Evolutionary conservation across 23 red algal species (phyloP).

Genomic region (Cyanidiococcus yangmingshanensis): DNA sequence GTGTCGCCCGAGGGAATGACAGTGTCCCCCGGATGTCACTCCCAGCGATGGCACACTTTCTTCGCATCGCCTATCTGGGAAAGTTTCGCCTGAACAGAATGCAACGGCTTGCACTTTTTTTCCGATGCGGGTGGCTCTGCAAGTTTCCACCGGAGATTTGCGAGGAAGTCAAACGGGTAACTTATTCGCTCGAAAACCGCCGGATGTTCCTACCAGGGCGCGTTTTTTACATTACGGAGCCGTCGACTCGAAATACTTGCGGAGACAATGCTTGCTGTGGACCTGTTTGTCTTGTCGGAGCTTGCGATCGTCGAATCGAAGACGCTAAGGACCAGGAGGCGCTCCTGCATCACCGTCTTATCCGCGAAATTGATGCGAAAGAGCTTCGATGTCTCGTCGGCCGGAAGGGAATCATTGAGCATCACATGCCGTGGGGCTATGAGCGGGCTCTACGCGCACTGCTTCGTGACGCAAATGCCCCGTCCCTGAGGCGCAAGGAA

Average conservation of each 20-base stretch:
- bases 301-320: not conserved
- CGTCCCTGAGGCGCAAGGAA: not conserved
- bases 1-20: slow-evolving; percentile 21
- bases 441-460: not conserved
- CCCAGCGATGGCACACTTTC: slow-evolving; percentile 23
- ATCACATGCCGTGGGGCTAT: slow-evolving; percentile 19
- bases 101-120: not conserved
- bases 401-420: slow-evolving; percentile 7
- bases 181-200: slow-evolving; percentile 10
- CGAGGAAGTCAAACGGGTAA: not conserved
- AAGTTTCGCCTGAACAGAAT: slow-evolving; percentile 8
- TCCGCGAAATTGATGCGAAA: not conserved
- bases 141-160: slow-evolving; percentile 14
- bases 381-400: slow-evolving; percentile 12
- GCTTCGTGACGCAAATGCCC: slow-evolving; percentile 3
- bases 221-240: slow-evolving; percentile 6
- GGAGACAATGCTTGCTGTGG: slow-evolving; percentile 1
- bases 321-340: not conserved
- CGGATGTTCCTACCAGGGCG: slow-evolving; percentile 10
- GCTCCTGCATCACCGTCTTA: not conserved
- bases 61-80: slow-evolving; percentile 22
- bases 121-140: not conserved
- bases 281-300: not conserved
- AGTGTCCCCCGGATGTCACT: slow-evolving; percentile 26
- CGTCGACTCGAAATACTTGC: not conserved